Conservation (phyloP, 2,329 filamentous ascomycete species). For the Penicillium sp. region DNA sequence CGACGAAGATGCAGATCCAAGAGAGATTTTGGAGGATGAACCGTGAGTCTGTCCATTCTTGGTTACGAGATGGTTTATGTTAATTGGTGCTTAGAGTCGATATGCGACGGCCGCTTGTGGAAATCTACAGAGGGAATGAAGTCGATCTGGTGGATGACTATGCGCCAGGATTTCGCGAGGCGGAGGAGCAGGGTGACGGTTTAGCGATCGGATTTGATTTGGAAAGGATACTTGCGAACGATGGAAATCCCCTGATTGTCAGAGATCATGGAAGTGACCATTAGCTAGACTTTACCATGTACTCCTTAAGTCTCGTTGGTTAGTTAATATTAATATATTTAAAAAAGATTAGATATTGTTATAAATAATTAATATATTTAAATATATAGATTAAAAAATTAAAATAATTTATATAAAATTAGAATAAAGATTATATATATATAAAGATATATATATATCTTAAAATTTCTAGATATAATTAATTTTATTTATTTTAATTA, state of each 20-base stretch:
- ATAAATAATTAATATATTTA: too few species aligned
- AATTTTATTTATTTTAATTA: too few species aligned
- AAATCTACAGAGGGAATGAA: background rate
- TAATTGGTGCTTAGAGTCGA: constrained; percentile 4
- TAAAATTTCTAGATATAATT: too few species aligned
- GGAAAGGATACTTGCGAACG: constrained; percentile 5
- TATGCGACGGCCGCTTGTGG: constrained; percentile 3
- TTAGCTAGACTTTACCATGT: background rate
- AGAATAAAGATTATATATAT: too few species aligned
- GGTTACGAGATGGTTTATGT: background rate
- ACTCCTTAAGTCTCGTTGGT: too few species aligned
- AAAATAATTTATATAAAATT: too few species aligned
- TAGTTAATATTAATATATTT: too few species aligned
- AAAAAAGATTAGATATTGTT: too few species aligned
- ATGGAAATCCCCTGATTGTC: constrained; percentile 3
- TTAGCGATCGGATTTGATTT: constrained; percentile 6
- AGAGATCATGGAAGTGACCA: constrained; percentile 5
- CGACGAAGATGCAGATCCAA: constrained; percentile 3
- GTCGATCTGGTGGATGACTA: constrained; percentile 5
- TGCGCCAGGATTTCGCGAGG: constrained; percentile 7
- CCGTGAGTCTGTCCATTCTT: constrained; percentile 1
- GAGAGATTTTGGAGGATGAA: constrained; percentile 3
- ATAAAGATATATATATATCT: too few species aligned
- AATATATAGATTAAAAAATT: too few species aligned
- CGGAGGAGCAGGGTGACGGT: constrained; percentile 7